Conservation (phyloP, 202 grass and related monocot species). For the Zizania palustris region DNA sequence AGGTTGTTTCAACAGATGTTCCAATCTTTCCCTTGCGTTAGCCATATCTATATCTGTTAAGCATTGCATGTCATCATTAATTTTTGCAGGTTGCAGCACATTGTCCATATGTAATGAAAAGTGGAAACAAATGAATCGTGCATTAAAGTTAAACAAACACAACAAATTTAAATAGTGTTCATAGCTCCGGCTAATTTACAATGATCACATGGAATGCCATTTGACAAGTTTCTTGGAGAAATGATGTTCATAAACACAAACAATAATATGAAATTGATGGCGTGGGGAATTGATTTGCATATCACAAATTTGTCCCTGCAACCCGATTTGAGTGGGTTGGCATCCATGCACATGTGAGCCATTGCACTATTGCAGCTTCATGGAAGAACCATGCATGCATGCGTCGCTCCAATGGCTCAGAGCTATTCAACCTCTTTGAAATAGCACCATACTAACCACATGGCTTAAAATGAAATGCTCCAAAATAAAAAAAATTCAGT, state of each 20-base stretch:
- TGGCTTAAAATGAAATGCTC: constrained; percentile 1
- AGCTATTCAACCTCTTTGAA: neutral
- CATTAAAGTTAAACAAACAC: neutral
- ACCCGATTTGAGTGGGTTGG: neutral
- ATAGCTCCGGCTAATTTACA: neutral
- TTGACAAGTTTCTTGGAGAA: neutral
- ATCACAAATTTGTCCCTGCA: neutral
- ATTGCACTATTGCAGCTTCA: neutral
- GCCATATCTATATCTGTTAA: constrained; percentile 35
- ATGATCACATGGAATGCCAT: neutral
- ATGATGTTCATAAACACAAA: neutral
- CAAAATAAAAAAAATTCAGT: neutral
- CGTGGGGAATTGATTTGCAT: neutral
- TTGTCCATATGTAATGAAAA: neutral
- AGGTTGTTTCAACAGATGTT: constrained; percentile 67
- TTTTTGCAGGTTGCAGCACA: neutral
- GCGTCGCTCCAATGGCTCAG: neutral
- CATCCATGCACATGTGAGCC: neutral
- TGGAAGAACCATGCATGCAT: neutral
- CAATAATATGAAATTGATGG: neutral
- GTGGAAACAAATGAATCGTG: neutral
- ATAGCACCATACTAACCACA: neutral
- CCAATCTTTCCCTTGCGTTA: constrained; percentile 62
- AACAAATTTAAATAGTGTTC: neutral
- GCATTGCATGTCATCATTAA: neutral